These are phyloP conservation scores for Hemileccinum impolitum DNA, from an alignment of 768 basidiomycete species.

Conservation along the genomic window DNA sequence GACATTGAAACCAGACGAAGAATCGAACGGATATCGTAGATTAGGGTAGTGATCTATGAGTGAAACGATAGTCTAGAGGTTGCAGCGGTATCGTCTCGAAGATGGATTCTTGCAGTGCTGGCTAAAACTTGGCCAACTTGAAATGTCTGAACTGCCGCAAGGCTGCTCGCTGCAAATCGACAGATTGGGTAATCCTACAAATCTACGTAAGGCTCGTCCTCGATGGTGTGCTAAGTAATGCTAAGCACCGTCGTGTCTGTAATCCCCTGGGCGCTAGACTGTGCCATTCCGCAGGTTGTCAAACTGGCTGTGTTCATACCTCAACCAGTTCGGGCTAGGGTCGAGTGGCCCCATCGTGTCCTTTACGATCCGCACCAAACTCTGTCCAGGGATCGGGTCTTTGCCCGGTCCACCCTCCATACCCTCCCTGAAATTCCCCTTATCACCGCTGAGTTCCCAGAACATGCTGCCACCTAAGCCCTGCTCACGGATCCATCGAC, in stretches of 20 bases:
- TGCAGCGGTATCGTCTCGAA: constrained; percentile 9
- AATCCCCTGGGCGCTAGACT: constrained; percentile 18
- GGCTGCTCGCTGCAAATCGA: not conserved
- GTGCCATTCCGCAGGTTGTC: constrained; percentile 78
- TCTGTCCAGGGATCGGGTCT: constrained; percentile 63
- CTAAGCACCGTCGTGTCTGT: too few species aligned
- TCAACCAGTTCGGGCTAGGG: constrained; percentile 73
- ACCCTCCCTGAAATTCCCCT: constrained; percentile 59
- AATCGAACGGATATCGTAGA: constrained; percentile 19
- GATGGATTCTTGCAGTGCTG: not conserved
- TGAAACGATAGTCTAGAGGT: constrained; percentile 16
- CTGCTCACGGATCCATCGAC: constrained; percentile 72
- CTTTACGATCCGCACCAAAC: constrained; percentile 72
- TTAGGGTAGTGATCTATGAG: constrained; percentile 21
- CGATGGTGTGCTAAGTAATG: not conserved
- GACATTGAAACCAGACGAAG: constrained; percentile 41
- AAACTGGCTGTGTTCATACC: constrained; percentile 72
- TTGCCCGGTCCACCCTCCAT: constrained; percentile 78
- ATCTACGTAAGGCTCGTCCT: not conserved
- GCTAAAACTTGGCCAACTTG: not conserved
- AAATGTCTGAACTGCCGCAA: too few species aligned
- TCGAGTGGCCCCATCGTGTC: constrained; percentile 77
- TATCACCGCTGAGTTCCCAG: constrained; percentile 91
- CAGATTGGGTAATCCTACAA: not conserved
- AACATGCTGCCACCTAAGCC: constrained; percentile 91